Evolutionary conservation across 306 rosid species (phyloP).

Genomic region (Cucurbita pepo): DNA sequence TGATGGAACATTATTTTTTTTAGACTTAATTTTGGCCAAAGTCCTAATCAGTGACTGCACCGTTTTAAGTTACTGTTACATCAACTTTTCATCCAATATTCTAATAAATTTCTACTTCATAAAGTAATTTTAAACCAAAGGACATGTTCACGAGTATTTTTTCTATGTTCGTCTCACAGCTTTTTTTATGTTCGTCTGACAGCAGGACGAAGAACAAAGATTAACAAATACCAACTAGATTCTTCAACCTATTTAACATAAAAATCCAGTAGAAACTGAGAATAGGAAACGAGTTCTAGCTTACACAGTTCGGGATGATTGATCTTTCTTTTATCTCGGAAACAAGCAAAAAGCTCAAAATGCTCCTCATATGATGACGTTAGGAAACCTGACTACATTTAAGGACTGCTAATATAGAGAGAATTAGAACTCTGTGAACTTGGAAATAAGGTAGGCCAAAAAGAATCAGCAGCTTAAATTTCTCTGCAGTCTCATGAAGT

Average conservation of each 20-base stretch:
- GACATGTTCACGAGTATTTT: too few relatives aligned
- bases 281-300: neutral
- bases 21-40: too few relatives aligned
- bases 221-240: neutral
- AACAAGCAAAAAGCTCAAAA: neutral
- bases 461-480: neutral
- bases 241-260: neutral
- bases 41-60: neutral
- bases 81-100: neutral
- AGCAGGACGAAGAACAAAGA: neutral
- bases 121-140: too few relatives aligned
- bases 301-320: neutral
- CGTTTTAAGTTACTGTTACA: neutral
- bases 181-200: neutral
- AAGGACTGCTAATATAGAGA: neutral
- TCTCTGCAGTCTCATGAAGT: slow-evolving; percentile 10
- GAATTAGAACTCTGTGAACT: neutral
- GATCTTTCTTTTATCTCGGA: neutral
- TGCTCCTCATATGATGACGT: neutral
- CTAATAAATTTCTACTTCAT: neutral
- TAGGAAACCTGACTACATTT: neutral
- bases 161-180: neutral
- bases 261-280: neutral
- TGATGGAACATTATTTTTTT: too few relatives aligned
- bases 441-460: neutral